Conservation (phyloP, 129 eudicot genomes). For the Chrysanthemum seticuspe region DNA sequence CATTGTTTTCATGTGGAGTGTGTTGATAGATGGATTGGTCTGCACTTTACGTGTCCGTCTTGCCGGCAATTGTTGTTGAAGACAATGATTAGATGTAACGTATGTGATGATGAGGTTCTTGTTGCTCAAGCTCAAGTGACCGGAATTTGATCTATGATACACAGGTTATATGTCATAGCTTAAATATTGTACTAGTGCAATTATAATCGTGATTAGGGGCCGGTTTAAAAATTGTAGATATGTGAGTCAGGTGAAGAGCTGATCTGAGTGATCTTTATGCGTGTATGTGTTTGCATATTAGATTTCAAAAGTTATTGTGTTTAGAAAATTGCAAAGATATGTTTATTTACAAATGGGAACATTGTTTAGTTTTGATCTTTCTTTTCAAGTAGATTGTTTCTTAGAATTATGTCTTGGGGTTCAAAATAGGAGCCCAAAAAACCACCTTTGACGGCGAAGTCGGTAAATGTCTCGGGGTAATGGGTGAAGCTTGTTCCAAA, state of each 20-base stretch:
- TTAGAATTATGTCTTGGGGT: no score
- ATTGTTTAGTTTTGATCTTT: background rate
- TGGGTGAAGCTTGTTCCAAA: no score
- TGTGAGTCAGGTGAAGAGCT: background rate
- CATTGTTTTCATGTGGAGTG: constrained; percentile 69
- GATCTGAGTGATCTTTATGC: background rate
- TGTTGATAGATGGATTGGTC: constrained; percentile 67
- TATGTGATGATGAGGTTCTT: constrained; percentile 2
- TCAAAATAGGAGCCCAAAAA: no score
- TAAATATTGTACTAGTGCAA: no score
- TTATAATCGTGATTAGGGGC: no score
- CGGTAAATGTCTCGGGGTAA: no score
- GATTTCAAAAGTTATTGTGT: background rate
- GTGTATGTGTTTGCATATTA: background rate
- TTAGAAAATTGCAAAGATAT: background rate
- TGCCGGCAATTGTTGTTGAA: constrained; percentile 54
- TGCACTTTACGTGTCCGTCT: constrained; percentile 78
- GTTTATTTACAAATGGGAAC: background rate
- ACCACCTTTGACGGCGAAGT: no score
- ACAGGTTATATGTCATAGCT: background rate
- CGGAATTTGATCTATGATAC: constrained; percentile 9
- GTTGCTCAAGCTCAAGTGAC: background rate
- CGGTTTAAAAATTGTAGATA: no score
- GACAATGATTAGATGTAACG: constrained; percentile 7
- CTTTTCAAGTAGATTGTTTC: no score